phyloP scores from a whole-genome alignment of 768 basidiomycete genomes.

The Xerocomellus chrysenteron region DNA sequence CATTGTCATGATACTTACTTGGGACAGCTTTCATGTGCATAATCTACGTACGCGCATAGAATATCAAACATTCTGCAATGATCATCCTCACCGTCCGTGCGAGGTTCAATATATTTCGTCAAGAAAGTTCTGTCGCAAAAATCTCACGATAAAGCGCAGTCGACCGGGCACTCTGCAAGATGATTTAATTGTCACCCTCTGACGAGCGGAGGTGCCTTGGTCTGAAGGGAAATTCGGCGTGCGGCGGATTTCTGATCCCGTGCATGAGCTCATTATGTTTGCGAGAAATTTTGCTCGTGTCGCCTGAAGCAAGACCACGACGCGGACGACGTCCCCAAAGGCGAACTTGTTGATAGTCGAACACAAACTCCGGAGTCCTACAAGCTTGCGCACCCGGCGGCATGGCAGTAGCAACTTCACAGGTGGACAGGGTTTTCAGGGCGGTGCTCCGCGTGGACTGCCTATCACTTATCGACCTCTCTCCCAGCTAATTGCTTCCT shows the following conservation, averaged over 20 bases:
- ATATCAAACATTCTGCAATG: constrained; percentile 2
- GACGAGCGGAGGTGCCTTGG: too few relatives aligned
- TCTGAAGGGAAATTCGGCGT: too few relatives aligned
- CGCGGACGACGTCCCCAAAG: background rate
- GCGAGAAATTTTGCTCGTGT: background rate
- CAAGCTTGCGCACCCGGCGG: too few relatives aligned
- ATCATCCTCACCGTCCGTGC: background rate
- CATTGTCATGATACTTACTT: constrained; percentile 11
- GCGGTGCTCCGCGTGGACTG: background rate
- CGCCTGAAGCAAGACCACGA: background rate
- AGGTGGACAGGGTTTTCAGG: background rate
- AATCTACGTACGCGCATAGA: constrained; percentile 7
- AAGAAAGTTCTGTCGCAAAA: background rate
- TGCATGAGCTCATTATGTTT: background rate
- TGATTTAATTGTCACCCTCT: background rate
- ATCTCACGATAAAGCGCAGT: background rate
- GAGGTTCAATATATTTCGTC: background rate
- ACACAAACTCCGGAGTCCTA: too few relatives aligned
- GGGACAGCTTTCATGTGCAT: constrained; percentile 20
- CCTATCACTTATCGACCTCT: constrained; percentile 6
- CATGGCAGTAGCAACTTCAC: too few relatives aligned
- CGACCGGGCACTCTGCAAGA: too few relatives aligned
- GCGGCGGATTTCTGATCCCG: background rate
- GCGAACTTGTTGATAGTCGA: background rate
- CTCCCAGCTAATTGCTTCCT: background rate